Base-by-base conservation (phyloP, 768 basidiomycete genomes). In the Plicaturopsis crispa region DNA sequence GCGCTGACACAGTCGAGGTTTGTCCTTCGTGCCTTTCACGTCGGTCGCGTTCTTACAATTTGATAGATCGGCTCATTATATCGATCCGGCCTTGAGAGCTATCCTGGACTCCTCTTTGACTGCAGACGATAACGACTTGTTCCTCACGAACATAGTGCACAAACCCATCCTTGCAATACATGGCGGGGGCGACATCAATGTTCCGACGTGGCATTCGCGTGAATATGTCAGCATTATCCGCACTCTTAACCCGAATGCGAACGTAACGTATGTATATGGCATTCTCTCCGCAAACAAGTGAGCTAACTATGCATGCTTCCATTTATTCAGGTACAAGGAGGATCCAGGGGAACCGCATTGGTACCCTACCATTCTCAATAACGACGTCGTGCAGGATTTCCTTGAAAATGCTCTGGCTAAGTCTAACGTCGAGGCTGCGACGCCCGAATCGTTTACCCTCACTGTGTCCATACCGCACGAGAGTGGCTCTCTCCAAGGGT, bases 121-220 rank as follows among this genome's bases (percentile, higher is more conserved):
- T 1, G 76, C 84, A 3, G 90, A 91, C 45, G 87, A 93, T 57
- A 90, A 94, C 52, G 89, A 94, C 49, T 55, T 93, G 3, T 84
- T 90, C 60, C 48, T 90, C 16, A 76, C 82, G 2, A 96, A 96
- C 51, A 59, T 91, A 7, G 77, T 70, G 1, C 67, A 79, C 35
- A 79, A 67, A 0, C 80, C 81, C 1, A 61, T 88, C 1, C 63
- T 91, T 10, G 87, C 80, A 1, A 66, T 93, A 26, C 84, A 94
- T 48, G 92, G 85, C 14, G 84, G 83, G 3, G 65, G 66, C 24
- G 92, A 96, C 52, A 75, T 80, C 26, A 93, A 96, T 44, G 92
- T 96, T 3, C 89, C 91, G 2, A 73, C 78, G 0, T 87, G 88
- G 77, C 90, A 94, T 47, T 75, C 79, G 2, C 72, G 91, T 16